Conservation (phyloP, 2,329 filamentous ascomycete genomes). For the Aspergillus sojae region DNA sequence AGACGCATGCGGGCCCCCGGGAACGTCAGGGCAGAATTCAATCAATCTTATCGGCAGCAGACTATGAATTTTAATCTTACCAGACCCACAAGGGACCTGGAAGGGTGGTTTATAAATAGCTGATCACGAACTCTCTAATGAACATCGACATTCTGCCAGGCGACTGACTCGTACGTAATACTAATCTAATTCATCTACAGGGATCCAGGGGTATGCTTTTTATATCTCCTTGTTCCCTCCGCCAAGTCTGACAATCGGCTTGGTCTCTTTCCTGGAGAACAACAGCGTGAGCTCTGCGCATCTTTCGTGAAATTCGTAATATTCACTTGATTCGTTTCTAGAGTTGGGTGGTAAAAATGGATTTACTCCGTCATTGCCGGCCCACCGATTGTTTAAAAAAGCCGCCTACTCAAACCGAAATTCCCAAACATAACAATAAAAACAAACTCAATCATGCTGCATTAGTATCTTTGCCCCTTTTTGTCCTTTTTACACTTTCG, state of each 20-base stretch:
- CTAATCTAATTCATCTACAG: background rate
- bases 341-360: conserved; percentile 6
- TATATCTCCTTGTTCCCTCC: background rate
- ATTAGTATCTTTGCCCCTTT: conserved; percentile 16
- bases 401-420: conserved; percentile 17
- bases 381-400: conserved; percentile 6
- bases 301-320: conserved; percentile 15
- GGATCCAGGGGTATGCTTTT: background rate
- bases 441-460: conserved; percentile 21
- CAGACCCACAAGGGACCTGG: conserved; percentile 3
- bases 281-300: background rate
- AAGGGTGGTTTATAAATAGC: conserved; percentile 2
- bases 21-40: conserved; percentile 12
- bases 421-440: conserved; percentile 17
- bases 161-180: background rate
- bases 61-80: conserved; percentile 1
- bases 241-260: background rate
- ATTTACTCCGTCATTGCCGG: conserved; percentile 2
- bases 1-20: conserved; percentile 26
- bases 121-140: background rate
- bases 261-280: background rate
- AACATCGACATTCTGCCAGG: background rate
- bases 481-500: conserved; percentile 15
- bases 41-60: conserved; percentile 14
- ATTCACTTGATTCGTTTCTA: conserved; percentile 25